phyloP scores from a whole-genome alignment of 2,329 filamentous ascomycete genomes.

The Diaporthe citrichinensis region DNA sequence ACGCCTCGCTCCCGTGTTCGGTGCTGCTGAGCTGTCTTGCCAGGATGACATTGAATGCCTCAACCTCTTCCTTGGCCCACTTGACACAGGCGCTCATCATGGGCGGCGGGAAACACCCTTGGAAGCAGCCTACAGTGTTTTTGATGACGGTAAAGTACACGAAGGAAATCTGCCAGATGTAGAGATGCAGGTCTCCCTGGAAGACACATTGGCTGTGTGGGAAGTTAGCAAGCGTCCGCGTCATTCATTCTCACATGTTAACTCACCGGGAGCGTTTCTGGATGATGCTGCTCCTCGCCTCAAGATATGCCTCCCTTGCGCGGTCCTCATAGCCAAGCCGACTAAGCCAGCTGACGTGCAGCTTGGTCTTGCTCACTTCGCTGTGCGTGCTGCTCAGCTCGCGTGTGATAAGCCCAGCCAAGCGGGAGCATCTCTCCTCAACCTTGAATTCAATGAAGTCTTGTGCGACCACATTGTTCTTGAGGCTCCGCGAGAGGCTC shows the following conservation, averaged over 20 bases:
- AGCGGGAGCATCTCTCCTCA: conserved; percentile 83
- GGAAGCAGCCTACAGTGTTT: conserved; percentile 92
- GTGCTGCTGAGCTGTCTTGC: conserved; percentile 89
- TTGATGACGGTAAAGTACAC: conserved; percentile 96
- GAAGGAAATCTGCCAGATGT: conserved; percentile 95
- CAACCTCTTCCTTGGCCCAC: conserved; percentile 97
- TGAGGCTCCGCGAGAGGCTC: conserved; percentile 82
- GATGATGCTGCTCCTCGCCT: conserved; percentile 82
- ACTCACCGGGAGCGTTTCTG: conserved; percentile 84
- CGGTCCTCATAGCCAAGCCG: conserved; percentile 91
- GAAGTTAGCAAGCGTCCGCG: conserved; percentile 46
- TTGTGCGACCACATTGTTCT: conserved; percentile 88
- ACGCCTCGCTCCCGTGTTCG: conserved; percentile 80
- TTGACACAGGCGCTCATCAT: conserved; percentile 97
- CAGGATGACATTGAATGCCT: conserved; percentile 88
- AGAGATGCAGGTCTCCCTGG: conserved; percentile 90
- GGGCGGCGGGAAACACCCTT: conserved; percentile 84
- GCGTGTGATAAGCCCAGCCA: conserved; percentile 83
- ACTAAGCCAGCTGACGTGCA: conserved; percentile 86
- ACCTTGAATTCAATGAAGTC: conserved; percentile 94
- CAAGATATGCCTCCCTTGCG: conserved; percentile 88
- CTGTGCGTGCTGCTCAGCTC: conserved; percentile 84
- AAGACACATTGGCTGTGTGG: conserved; percentile 88
- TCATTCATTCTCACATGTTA: conserved; percentile 33
- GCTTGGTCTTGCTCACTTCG: conserved; percentile 82